Conservation (phyloP, 768 basidiomycete genomes). For the Tylopilus sp. region DNA sequence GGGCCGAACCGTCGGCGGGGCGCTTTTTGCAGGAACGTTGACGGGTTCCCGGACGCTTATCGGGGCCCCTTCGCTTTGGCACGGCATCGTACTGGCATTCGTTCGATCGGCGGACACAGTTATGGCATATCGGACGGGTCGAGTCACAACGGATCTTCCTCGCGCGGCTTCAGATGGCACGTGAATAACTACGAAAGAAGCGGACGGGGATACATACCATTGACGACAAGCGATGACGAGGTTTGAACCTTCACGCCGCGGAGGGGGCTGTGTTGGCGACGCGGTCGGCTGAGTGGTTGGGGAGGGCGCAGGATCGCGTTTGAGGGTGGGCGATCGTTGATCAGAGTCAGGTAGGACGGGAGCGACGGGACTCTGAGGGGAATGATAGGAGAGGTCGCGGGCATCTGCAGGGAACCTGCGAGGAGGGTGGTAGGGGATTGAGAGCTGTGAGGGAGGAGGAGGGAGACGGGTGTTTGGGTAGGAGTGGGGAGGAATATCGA, state of each 20-base stretch:
- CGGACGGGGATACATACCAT: constrained; percentile 52
- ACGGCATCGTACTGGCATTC: constrained; percentile 76
- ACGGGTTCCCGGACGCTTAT: constrained; percentile 81
- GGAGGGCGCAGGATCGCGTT: constrained; percentile 44
- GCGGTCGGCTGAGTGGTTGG: constrained; percentile 26
- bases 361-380: constrained; percentile 28
- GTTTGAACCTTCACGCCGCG: constrained; percentile 58
- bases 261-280: constrained; percentile 24
- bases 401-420: constrained; percentile 34
- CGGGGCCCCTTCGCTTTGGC: constrained; percentile 80
- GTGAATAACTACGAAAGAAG: constrained; percentile 28
- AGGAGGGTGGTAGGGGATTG: constrained; percentile 23
- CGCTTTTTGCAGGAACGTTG: constrained; percentile 85
- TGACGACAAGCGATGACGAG: constrained; percentile 83
- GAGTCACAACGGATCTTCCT: constrained; percentile 88
- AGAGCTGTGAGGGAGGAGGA: constrained; percentile 28
- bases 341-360: constrained; percentile 20
- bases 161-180: constrained; percentile 58
- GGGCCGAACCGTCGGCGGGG: constrained; percentile 50
- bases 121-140: constrained; percentile 75
- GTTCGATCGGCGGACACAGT: constrained; percentile 75
- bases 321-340: constrained; percentile 35
- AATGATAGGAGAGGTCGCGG: constrained; percentile 36
- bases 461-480: constrained; percentile 42
- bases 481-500: constrained; percentile 42